Percentiles rank a stretch among this genome's conserved stretches.
Evolutionary conservation across 345 rosid species (phyloP).

Genomic region (Trapa incisa): DNA sequence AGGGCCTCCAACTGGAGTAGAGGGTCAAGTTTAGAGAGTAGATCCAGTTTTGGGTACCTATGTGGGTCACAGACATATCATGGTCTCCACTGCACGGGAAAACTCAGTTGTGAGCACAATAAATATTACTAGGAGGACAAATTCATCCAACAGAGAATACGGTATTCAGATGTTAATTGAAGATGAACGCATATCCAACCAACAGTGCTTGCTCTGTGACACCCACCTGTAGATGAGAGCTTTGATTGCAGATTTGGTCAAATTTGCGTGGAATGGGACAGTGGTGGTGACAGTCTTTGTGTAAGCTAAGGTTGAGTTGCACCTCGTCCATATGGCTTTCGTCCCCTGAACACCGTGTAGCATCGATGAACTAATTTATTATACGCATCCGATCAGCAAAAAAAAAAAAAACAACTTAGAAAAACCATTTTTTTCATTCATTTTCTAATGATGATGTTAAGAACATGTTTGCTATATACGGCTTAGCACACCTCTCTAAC

Average conservation of each 20-base stretch:
- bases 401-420: no score
- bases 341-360: conserved; percentile 14
- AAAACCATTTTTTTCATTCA: no score
- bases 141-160: neutral
- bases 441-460: neutral
- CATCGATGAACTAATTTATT: neutral
- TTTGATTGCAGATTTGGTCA: conserved; percentile 15
- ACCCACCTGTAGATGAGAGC: conserved; percentile 25
- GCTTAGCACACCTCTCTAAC: conserved; percentile 19
- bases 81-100: conserved; percentile 20
- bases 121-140: no score
- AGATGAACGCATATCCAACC: no score
- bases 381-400: no score
- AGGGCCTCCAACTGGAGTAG: conserved; percentile 14
- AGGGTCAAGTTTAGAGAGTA: conserved; percentile 10
- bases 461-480: neutral
- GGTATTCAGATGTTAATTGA: neutral
- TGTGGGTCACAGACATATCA: conserved; percentile 18
- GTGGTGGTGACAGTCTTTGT: conserved; percentile 19
- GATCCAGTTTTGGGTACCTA: conserved; percentile 21
- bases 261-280: conserved; percentile 14
- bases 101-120: neutral
- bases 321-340: conserved; percentile 20
- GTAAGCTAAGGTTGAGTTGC: conserved; percentile 21
- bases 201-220: neutral